Evolutionary conservation across 805 yeast genomes (phyloP), one percentile per base, ranked within the genome.

Genomic region (Wickerhamiella occidentalis): DNA sequence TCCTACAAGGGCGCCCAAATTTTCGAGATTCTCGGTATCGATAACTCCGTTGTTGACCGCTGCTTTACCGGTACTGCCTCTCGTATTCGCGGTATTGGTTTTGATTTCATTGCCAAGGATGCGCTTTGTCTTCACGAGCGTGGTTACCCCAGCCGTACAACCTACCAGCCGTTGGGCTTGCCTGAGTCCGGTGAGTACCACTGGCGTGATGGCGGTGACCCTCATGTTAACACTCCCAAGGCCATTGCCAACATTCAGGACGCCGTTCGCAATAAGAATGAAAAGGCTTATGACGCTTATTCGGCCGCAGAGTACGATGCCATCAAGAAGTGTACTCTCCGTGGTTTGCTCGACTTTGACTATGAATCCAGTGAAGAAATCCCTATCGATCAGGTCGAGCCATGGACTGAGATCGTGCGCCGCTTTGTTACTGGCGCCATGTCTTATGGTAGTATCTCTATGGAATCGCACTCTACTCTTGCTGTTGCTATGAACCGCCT

Each of bases 1-100:
- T 85, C 96, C n/a, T 90, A 90, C 70, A 90, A 90, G 70, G 97
- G 97, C 68, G 98, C 98, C 25, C 98, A 90, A 72, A 92, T 90
- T 62, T 90, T 92, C 65, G 98, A 90, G 69, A 95, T 95, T 45
- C 72, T 90, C 54, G 98, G 98, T 67, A 80, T 90, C 54, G 96
- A 92, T 65, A 86, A 88, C 69, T 80, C 94, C 8, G 96, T 90
- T 46, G 84, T 90, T 56, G 96, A 90, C 72, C 74, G 87, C 58
- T 92, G 97, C 70, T 90, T 90, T 67, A 85, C 94, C 15, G 96
- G 96, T 62, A 92, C 98, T 38, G 96, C 98, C 11, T 87, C 96
- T 21, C 79, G 98, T 73, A 88, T 90, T 61, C 82, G 79, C 64
- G 98, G 98, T 75, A 79, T 87, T 50, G 88, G 95, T 19, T 92